These are phyloP conservation scores for Aspergillus versicolor DNA, from an alignment of 2,329 filamentous ascomycete genomes.

Conservation along the genomic window DNA sequence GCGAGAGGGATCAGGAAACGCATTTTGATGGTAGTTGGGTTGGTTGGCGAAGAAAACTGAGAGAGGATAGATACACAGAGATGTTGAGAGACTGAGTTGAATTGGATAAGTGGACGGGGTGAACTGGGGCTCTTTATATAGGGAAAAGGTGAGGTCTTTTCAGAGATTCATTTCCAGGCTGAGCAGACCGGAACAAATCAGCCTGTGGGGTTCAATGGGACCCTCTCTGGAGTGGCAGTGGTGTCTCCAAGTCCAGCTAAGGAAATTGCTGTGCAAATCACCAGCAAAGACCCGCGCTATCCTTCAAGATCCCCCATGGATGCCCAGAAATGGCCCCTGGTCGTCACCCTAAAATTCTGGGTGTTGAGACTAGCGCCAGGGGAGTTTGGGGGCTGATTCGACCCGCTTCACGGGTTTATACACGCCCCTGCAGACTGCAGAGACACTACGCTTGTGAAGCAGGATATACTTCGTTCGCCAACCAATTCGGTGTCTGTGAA, in stretches of 20 bases:
- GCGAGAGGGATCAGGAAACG: constrained; percentile 6
- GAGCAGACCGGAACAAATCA: background rate
- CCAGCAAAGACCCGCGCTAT: background rate
- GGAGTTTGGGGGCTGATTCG: background rate
- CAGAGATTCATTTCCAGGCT: background rate
- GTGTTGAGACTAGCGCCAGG: background rate
- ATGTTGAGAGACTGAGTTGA: too few relatives aligned
- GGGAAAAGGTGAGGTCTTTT: background rate
- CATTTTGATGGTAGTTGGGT: constrained; percentile 1
- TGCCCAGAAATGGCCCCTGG: background rate
- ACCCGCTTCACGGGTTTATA: background rate
- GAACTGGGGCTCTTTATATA: background rate
- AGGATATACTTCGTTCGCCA: too few relatives aligned
- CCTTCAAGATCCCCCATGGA: background rate
- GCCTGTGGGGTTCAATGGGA: background rate
- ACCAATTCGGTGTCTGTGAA: too few relatives aligned
- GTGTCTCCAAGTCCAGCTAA: background rate
- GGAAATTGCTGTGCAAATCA: background rate
- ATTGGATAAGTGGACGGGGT: background rate
- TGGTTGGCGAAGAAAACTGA: background rate
- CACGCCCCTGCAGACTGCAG: too few relatives aligned
- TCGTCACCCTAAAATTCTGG: background rate
- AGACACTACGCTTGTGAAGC: too few relatives aligned
- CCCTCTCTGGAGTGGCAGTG: background rate
- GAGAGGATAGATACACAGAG: background rate